Percentiles rank a stretch among this genome's conserved stretches.
These are phyloP conservation scores for Saccharomycopsis vini DNA, from an alignment of 805 yeast genomes.

Conservation along the genomic window DNA sequence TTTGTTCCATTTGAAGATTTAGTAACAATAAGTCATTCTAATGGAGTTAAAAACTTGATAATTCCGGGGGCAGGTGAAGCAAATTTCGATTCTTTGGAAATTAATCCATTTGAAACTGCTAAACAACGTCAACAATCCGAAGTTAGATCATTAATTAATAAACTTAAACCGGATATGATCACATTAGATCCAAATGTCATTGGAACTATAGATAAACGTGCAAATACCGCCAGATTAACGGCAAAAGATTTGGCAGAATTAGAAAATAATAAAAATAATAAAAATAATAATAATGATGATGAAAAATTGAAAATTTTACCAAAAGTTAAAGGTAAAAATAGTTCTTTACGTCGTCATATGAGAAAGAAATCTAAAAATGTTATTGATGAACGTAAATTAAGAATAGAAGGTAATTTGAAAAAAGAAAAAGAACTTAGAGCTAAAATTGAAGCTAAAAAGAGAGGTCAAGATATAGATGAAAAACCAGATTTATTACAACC, in stretches of 20 bases:
- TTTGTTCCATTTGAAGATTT: slow-evolving; percentile 96
- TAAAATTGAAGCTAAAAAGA: slow-evolving; percentile 26
- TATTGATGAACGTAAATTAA: slow-evolving; percentile 26
- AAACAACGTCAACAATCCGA: slow-evolving; percentile 92
- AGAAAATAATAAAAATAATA: no score
- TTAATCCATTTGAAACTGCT: slow-evolving; percentile 85
- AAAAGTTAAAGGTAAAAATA: slow-evolving; percentile 68
- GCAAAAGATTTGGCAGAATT: slow-evolving; percentile 41
- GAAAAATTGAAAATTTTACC: slow-evolving; percentile 54
- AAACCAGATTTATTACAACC: slow-evolving; percentile 42
- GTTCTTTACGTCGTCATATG: slow-evolving; percentile 65
- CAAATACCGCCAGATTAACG: slow-evolving; percentile 52
- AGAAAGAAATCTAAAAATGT: slow-evolving; percentile 26
- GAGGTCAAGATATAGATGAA: slow-evolving; percentile 31
- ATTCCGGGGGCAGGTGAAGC: slow-evolving; percentile 98
- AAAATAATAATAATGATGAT: slow-evolving; percentile 27
- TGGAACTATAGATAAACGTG: slow-evolving; percentile 73
- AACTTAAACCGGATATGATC: slow-evolving; percentile 87
- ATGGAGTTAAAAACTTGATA: slow-evolving; percentile 74
- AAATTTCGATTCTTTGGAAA: slow-evolving; percentile 86
- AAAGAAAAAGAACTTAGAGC: slow-evolving; percentile 66
- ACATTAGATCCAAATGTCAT: slow-evolving; percentile 80
- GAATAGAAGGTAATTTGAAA: slow-evolving; percentile 37
- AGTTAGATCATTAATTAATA: slow-evolving; percentile 76
- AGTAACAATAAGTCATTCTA: slow-evolving; percentile 77